A percentile compares a stretch with the other conserved stretches of the same genome.
These are phyloP conservation scores for Eremothecium coryli DNA, from an alignment of 1,139 yeast genomes.

Conservation along the genomic window DNA sequence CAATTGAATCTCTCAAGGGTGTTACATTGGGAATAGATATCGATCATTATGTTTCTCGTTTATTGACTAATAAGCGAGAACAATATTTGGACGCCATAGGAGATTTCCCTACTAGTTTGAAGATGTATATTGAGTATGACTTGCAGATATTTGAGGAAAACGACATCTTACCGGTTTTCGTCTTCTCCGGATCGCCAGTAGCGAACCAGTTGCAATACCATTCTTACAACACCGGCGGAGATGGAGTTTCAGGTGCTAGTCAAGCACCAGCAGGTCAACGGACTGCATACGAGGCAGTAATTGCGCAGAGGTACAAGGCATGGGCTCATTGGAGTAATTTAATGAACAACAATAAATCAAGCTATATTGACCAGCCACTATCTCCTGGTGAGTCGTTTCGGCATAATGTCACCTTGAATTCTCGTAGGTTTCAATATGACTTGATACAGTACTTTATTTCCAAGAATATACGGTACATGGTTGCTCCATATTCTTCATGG, in stretches of 20 bases:
- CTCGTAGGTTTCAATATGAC: conserved; percentile 44
- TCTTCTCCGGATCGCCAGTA: conserved; percentile 48
- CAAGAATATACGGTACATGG: conserved; percentile 52
- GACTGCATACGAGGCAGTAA: conserved; percentile 17
- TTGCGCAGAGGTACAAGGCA: conserved; percentile 28
- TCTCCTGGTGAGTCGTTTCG: conserved; percentile 31
- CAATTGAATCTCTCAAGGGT: conserved; percentile 58
- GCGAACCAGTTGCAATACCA: conserved; percentile 26
- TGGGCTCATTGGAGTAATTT: conserved; percentile 32
- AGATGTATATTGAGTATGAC: conserved; percentile 51
- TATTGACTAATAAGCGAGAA: conserved; percentile 57
- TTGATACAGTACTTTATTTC: conserved; percentile 50
- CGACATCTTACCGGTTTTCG: conserved; percentile 67
- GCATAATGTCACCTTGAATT: conserved; percentile 24
- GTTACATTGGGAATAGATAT: conserved; percentile 80
- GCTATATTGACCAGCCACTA: conserved; percentile 34
- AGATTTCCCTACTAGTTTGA: conserved; percentile 65
- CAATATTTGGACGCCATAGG: conserved; percentile 73
- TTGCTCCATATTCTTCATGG: conserved; percentile 79
- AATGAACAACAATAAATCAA: conserved; percentile 16
- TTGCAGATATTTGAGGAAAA: conserved; percentile 50
- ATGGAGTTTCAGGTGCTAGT: conserved; percentile 13
- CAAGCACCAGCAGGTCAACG: conserved; percentile 12
- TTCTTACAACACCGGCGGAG: conserved; percentile 20
- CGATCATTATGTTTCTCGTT: conserved; percentile 60